Evolutionary conservation across 1,284 basidiomycete genomes (phyloP), one percentile per base, ranked within the genome.

Genomic region (Sporisorium exsertum): DNA sequence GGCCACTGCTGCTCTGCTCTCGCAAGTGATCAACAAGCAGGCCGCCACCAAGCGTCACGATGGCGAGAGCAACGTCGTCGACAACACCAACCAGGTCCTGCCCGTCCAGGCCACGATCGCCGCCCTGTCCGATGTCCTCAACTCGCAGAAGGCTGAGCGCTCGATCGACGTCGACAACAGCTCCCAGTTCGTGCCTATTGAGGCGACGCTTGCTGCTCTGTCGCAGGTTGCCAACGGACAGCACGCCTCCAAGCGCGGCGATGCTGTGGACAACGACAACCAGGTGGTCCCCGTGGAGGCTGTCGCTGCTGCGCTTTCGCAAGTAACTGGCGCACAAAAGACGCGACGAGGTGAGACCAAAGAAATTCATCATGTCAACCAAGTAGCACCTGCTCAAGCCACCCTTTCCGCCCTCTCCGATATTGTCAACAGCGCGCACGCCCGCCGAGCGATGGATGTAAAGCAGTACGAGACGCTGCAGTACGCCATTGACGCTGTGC

Each of bases 371-470:
- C 42, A 64, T 47, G 67, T 71, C 59, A 66, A 70, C 72, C 72
- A 69, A 69, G 61, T 74, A 61, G 63, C 64, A 49, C 67, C 72
- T 67, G 67, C 67, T 75, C 67, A 75, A 71, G 73, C 73, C 54
- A 68, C 73, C 50, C 73, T 76, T 56, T 67, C 73, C 62, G 68
- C 64, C 45, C 61, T 76, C 54, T 76, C 73, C 64, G 64, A 65
- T 69, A 69, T 74, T 62, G 42, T 74, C 62, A 74, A 69, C 72
- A 74, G 72, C 72, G 72, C 72, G 66, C 49, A 74, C 72, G 7
- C 72, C 72, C 72, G 72, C 72, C 72, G 72, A 74, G 72, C 72
- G 72, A 58, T 74, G 72, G 72, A 74, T 74, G 66, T 74, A 74
- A 52, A 74, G 66, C 63, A 69, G 56, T 64, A 69, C 61, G 40